Evolutionary conservation across 305 asterid species (phyloP).

Genomic region (Solanum hybrid): DNA sequence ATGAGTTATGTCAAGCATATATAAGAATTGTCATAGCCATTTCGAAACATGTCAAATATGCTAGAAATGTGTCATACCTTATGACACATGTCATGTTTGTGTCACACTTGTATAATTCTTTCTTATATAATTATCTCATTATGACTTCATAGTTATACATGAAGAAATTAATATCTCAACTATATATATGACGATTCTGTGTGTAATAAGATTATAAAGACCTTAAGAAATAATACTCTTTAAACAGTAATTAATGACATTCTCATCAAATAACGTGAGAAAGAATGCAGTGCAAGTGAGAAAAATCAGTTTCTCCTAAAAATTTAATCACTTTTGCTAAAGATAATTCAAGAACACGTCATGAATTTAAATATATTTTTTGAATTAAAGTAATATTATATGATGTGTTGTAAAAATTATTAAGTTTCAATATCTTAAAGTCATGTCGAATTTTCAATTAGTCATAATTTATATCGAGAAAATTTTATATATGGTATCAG

Average conservation of each 20-base stretch:
- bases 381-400: no score
- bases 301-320: not conserved
- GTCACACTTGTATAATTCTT: no score
- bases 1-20: not conserved
- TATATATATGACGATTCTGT: no score
- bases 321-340: not conserved
- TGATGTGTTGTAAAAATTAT: not conserved
- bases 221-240: not conserved
- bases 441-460: not conserved
- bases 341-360: not conserved
- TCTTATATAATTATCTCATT: no score
- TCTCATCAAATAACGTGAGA: not conserved
- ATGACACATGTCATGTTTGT: no score
- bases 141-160: no score
- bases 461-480: not conserved
- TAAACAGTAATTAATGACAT: no score
- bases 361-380: no score
- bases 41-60: not conserved
- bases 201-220: not conserved
- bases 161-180: no score
- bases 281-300: not conserved
- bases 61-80: not conserved
- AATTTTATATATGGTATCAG: not conserved
- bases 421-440: not conserved
- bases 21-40: not conserved